A percentile compares a stretch with the other conserved stretches of the same genome.
Evolutionary conservation across 169 alveolate genomes (phyloP).

Genomic region (Plasmodium ovale): DNA sequence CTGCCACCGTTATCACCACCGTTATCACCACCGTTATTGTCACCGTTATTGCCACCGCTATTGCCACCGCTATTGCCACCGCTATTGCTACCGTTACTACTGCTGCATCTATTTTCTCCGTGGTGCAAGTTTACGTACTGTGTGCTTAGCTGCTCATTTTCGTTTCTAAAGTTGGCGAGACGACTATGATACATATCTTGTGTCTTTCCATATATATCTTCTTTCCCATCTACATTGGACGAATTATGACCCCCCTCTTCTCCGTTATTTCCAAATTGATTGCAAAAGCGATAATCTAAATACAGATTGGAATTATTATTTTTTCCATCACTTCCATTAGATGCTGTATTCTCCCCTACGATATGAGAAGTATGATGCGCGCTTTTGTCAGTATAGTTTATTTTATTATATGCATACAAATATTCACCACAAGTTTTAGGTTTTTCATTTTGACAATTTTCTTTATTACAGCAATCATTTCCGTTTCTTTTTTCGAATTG

Average conservation of each 20-base stretch:
- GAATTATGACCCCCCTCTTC: too few relatives aligned
- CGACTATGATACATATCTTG: background rate
- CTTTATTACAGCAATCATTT: background rate
- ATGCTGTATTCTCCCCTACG: background rate
- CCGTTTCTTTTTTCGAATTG: background rate
- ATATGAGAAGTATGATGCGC: background rate
- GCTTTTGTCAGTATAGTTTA: constrained; percentile 1
- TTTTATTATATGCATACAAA: constrained; percentile 1
- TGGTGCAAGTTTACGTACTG: background rate
- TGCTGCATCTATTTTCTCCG: background rate
- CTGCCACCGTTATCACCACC: too few relatives aligned
- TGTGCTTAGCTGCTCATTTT: background rate
- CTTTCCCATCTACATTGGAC: too few relatives aligned
- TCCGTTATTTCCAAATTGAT: too few relatives aligned
- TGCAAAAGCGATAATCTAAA: background rate
- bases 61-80: too few relatives aligned
- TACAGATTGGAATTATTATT: background rate
- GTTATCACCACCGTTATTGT: too few relatives aligned
- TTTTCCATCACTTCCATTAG: background rate
- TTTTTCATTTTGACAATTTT: constrained; percentile 1
- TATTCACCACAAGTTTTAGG: background rate
- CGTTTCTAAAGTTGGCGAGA: background rate
- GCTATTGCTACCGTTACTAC: background rate
- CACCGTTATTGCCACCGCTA: too few relatives aligned
- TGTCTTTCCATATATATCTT: too few relatives aligned